A percentile compares a stretch with the other conserved stretches of the same genome.
phyloP scores from a whole-genome alignment of 805 yeast genomes.

The Blastobotrys parvus region DNA sequence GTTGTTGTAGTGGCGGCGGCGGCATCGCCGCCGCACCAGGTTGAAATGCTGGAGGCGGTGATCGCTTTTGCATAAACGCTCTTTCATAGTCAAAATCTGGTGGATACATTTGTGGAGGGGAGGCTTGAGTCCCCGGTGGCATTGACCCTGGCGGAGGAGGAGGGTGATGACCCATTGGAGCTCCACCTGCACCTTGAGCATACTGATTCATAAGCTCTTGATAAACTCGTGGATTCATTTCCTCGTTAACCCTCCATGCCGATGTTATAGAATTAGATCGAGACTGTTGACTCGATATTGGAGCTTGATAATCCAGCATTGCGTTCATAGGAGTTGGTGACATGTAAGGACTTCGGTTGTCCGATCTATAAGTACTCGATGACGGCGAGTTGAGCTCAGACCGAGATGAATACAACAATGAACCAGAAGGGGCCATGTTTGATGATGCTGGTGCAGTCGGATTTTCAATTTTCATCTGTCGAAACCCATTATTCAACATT shows the following conservation, averaged over 20 bases:
- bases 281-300: not conserved
- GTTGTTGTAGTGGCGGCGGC: not conserved
- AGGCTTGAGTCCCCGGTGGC: not conserved
- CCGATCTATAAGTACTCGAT: not conserved
- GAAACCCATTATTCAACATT: constrained; percentile 7
- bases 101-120: not conserved
- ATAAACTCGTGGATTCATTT: no score
- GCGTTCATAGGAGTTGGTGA: constrained; percentile 4
- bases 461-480: not conserved
- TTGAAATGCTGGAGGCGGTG: not conserved
- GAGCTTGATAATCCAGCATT: not conserved
- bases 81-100: not conserved
- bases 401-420: not conserved
- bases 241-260: no score
- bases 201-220: no score
- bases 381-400: constrained; percentile 5
- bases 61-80: not conserved
- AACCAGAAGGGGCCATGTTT: not conserved
- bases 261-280: constrained; percentile 6
- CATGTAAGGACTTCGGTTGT: constrained; percentile 2
- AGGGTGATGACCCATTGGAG: not conserved
- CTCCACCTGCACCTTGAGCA: no score
- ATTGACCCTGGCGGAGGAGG: not conserved
- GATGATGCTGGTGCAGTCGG: constrained; percentile 1
- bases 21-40: no score